Conservation (phyloP, 306 rosid genomes). For the Quercus mongolica region DNA sequence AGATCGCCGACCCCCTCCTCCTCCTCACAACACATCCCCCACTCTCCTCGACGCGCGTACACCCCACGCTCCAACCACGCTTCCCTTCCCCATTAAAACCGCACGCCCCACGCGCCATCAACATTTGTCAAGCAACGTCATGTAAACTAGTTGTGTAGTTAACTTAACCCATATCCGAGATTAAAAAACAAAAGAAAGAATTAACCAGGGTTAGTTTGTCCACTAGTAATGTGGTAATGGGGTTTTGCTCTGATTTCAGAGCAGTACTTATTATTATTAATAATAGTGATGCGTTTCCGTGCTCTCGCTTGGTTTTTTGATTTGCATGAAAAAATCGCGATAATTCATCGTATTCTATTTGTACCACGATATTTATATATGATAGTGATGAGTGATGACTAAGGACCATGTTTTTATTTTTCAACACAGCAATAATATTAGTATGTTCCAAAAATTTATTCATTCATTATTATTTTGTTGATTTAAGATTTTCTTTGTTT, state of each 20-base stretch:
- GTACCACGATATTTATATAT: too few relatives aligned
- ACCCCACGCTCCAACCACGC: background rate
- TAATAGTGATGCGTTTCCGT: background rate
- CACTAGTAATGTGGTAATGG: conserved; percentile 8
- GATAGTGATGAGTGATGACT: too few relatives aligned
- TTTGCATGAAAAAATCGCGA: conserved; percentile 6
- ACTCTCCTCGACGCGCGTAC: conserved; percentile 17
- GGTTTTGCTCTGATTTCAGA: conserved; percentile 21
- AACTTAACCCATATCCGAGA: too few relatives aligned
- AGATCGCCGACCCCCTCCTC: conserved; percentile 34
- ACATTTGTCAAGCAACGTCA: too few relatives aligned
- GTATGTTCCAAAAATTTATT: background rate
- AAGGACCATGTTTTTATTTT: background rate
- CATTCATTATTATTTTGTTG: conserved; percentile 6
- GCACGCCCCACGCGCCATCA: too few relatives aligned
- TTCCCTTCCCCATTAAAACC: too few relatives aligned
- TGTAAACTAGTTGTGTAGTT: too few relatives aligned
- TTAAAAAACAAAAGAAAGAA: too few relatives aligned
- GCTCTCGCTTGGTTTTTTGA: background rate
- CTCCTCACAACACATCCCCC: background rate
- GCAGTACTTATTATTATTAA: background rate
- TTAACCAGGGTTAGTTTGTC: conserved; percentile 20
- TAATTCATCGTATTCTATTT: background rate
- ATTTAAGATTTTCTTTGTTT: background rate
- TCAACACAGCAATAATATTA: background rate